These are phyloP conservation scores for Murraya paniculata DNA, from an alignment of 345 rosid species.

Conservation along the genomic window DNA sequence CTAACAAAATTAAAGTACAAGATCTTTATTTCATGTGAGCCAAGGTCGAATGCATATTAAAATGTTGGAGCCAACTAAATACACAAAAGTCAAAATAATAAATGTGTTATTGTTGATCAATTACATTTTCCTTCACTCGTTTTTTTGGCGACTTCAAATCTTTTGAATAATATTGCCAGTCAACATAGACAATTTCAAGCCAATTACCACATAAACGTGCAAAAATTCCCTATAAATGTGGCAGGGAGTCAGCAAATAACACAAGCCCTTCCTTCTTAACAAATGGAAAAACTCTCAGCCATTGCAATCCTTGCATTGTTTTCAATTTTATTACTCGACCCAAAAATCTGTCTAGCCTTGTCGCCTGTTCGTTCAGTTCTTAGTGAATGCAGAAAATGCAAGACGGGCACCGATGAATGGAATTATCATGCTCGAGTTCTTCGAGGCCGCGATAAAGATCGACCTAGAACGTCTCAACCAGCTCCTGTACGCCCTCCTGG, in stretches of 20 bases:
- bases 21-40: background rate
- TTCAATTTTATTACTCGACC: background rate
- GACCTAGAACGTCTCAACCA: too few species aligned
- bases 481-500: too few species aligned
- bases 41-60: background rate
- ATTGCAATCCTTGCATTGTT: background rate
- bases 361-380: background rate
- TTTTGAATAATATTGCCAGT: background rate
- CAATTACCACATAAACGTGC: background rate
- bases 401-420: background rate
- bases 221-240: background rate
- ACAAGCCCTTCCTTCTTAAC: background rate
- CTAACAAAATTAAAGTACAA: too few species aligned
- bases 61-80: too few species aligned
- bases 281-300: background rate
- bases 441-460: too few species aligned
- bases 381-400: background rate
- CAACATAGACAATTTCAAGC: background rate
- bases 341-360: background rate
- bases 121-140: background rate
- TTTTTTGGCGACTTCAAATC: background rate
- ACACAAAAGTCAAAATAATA: too few species aligned
- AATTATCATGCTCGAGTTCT: background rate
- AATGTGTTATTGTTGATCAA: background rate
- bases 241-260: background rate